Conservation (phyloP, 768 basidiomycete genomes). For the Naganishia randhawae region DNA sequence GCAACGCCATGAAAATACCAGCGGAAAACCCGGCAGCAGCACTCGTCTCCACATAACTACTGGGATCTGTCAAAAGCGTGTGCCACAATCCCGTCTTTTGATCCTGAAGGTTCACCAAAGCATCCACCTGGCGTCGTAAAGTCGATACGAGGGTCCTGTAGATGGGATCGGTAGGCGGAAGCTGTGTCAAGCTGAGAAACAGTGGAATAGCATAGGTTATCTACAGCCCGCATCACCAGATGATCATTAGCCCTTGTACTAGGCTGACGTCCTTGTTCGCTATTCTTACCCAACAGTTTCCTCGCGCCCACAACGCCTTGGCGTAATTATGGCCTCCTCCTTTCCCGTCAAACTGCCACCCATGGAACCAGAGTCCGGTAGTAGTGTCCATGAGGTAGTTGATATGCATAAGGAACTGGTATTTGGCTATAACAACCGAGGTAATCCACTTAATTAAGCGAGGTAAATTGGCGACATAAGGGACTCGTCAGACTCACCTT, state of each 20-base stretch:
- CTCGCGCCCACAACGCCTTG: slow-evolving; percentile 58
- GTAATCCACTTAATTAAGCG: background rate
- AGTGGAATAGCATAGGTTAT: slow-evolving; percentile 42
- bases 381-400: slow-evolving; percentile 45
- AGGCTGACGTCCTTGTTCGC: slow-evolving; percentile 47
- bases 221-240: background rate
- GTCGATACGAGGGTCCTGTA: slow-evolving; percentile 54
- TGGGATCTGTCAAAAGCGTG: slow-evolving; percentile 58
- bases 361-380: slow-evolving; percentile 48
- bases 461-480: background rate
- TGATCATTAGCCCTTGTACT: background rate
- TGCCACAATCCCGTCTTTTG: slow-evolving; percentile 57
- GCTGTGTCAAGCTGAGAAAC: slow-evolving; percentile 51
- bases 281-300: slow-evolving; percentile 56
- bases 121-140: slow-evolving; percentile 56
- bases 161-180: slow-evolving; percentile 54
- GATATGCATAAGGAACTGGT: slow-evolving; percentile 46
- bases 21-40: slow-evolving; percentile 43
- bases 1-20: slow-evolving; percentile 38
- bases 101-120: slow-evolving; percentile 56
- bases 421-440: slow-evolving; percentile 34
- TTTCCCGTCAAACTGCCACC: slow-evolving; percentile 41
- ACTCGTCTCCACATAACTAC: slow-evolving; percentile 56
- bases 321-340: slow-evolving; percentile 41
- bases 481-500: slow-evolving; percentile 56